Evolutionary conservation across 441 rosid species (phyloP), one percentile per base, ranked within the genome.

Genomic region (Erysimum cheiri): DNA sequence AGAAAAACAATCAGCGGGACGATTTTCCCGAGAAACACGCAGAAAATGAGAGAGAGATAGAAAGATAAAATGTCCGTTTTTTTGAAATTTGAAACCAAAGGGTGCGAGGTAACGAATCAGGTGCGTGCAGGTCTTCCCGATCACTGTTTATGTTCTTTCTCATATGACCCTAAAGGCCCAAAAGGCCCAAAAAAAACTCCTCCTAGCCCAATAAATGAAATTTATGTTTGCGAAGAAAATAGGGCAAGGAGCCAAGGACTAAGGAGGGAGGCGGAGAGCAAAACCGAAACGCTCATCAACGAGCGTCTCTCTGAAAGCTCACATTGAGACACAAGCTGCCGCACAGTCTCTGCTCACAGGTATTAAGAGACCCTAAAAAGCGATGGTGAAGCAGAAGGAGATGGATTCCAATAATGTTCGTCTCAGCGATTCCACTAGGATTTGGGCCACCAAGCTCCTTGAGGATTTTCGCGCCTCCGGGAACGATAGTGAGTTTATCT

Each of bases 1-100:
- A 31, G 3, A 26, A 39, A 1, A 22, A 37, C 77, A 32, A 67
- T 66, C 37, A 52, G 29, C 61, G 39, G 26, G 53, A 37, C n/a
- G 71, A 73, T 61, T 74, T 54, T 68, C 64, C 69, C 65, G 64
- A 67, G 70, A 69, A 63, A 62, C 71, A 48, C 56, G 74, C 57
- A 57, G 62, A 57, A 55, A 44, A 22, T 53, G 52, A 15, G 74
- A 28, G 49, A 53, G 69, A 40, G 10, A 31, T 19, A 22, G 24
- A 2, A 22, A 68, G 53, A 35, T 22, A 29, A n/a, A 52, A 35
- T 19, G 60, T 26, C 49, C 56, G 59, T 75, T 55, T 48, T 70
- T 75, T 70, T 9, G 14, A 64, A 57, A 43, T 64, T 76, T 76
- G 56, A 70, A 76, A 70, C 43, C 6, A 26, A 76, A 36, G 50